These are phyloP conservation scores for Trichoderma citrinoviride DNA, from an alignment of 2,329 filamentous ascomycete genomes.

Conservation along the genomic window DNA sequence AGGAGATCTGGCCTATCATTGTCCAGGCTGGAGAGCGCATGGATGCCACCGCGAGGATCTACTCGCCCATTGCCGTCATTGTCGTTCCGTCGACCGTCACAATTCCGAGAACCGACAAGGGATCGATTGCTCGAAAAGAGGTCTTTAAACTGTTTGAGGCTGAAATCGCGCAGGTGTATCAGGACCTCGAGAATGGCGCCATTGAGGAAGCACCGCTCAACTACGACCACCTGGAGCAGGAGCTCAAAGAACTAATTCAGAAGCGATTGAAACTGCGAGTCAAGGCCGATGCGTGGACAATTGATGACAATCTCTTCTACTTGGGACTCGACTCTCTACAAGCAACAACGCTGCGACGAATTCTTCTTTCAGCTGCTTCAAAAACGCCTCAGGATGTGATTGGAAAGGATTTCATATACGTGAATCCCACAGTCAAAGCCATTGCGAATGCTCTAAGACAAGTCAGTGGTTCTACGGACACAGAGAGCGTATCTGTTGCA, in stretches of 20 bases:
- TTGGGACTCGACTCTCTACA: slow-evolving; percentile 24
- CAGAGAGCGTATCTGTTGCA: not conserved
- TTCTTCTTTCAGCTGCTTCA: slow-evolving; percentile 21
- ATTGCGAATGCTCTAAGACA: slow-evolving; percentile 20
- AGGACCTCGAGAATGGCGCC: slow-evolving; percentile 20
- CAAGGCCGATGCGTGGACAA: slow-evolving; percentile 1
- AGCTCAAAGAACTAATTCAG: slow-evolving; percentile 21
- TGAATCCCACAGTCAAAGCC: slow-evolving; percentile 22
- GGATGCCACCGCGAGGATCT: slow-evolving; percentile 26
- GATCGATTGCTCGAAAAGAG: slow-evolving; percentile 28
- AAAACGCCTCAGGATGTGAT: slow-evolving; percentile 24
- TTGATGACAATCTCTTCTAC: slow-evolving; percentile 23
- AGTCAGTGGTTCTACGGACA: not conserved
- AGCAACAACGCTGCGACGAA: slow-evolving; percentile 18
- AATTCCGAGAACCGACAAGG: slow-evolving; percentile 30
- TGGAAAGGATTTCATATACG: slow-evolving; percentile 25
- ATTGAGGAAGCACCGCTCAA: slow-evolving; percentile 21
- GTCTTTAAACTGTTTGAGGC: slow-evolving; percentile 24
- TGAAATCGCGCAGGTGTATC: slow-evolving; percentile 24
- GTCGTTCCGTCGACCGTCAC: slow-evolving; percentile 17
- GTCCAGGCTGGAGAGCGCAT: slow-evolving; percentile 23
- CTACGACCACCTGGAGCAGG: slow-evolving; percentile 20
- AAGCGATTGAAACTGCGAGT: slow-evolving; percentile 18
- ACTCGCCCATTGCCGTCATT: slow-evolving; percentile 26
- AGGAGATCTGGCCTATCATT: slow-evolving; percentile 26